These are phyloP conservation scores for Annulohypoxylon stygium DNA, from an alignment of 495 filamentous ascomycete genomes.

Conservation along the genomic window DNA sequence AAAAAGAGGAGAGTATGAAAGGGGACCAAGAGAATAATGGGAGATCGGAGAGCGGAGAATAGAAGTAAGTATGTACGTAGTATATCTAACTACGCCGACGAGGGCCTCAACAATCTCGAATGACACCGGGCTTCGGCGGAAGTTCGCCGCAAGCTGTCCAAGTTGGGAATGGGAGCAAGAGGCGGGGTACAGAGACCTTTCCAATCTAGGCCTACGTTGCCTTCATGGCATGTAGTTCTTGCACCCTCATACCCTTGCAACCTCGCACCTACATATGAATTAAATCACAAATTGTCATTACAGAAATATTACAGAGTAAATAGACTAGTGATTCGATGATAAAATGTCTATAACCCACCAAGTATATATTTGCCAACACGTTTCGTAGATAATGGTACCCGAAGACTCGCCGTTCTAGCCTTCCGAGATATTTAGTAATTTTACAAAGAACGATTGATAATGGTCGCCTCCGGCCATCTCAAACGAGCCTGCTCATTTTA, in stretches of 20 bases:
- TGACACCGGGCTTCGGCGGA: constrained; percentile 23
- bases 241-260: no score
- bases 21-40: not conserved
- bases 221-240: not conserved
- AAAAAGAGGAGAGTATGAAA: not conserved
- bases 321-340: not conserved
- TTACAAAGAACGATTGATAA: constrained; percentile 28
- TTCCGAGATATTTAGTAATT: constrained; percentile 14
- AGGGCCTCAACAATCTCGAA: constrained; percentile 10
- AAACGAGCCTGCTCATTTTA: constrained; percentile 39
- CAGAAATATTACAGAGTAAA: not conserved
- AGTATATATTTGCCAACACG: constrained; percentile 13
- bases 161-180: constrained; percentile 3
- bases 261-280: no score
- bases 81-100: not conserved
- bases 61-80: not conserved
- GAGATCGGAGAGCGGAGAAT: not conserved
- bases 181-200: constrained; percentile 15
- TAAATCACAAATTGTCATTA: no score
- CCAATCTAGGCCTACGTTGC: constrained; percentile 2
- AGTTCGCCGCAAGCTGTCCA: constrained; percentile 18
- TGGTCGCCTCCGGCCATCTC: constrained; percentile 12
- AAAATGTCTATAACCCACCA: constrained; percentile 3
- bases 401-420: constrained; percentile 14
- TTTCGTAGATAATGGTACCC: not conserved